Evolutionary conservation across 495 filamentous ascomycete species (phyloP), one percentile per base, ranked within the genome.

Genomic region (Apodospora peruviana): DNA sequence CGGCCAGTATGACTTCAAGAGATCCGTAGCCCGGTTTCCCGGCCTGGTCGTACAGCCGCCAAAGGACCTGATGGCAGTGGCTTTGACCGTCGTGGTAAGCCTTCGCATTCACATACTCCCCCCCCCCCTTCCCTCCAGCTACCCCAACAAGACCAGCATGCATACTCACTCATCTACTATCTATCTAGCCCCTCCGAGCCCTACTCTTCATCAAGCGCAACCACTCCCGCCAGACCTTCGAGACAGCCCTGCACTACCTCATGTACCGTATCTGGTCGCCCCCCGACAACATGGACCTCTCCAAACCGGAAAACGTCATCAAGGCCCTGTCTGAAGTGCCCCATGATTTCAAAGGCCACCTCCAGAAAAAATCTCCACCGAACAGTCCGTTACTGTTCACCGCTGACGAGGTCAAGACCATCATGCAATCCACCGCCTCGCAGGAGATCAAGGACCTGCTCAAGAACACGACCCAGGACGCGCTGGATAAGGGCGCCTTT

Each of bases 401-500:
- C 2, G 40, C 38, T 0, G 56, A 49, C 2, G 58, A 73, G 47
- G 70, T 80, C 4, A 55, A 70, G 14, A 58, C 56, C 5, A 84
- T 88, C 49, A 24, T 88, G 7, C 55, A 50, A 1, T 75, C 69
- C 0, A 76, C 78, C 0, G 61, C 47, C 7, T 63, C 56, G 19
- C 62, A 70, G 0, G 67, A 82, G 55, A 74, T 76, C 51, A 91
- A 91, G 67, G 65, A 79, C 22, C 63, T 60, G 22, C 60, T 90
- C 42, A 74, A 70, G 42, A 69, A 62, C 2, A 76, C 77, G 24
- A 90, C 86, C 24, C 64, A 77, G 48, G 71, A 75, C 51, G 80
- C 74, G 5, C 54, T 88, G 10, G 74, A 82, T 35, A 64, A 58
- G 16, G 87, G 87, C 0, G 85, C 85, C 1, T 90, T 85, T 64